phyloP scores from a whole-genome alignment of 2,329 filamentous ascomycete species.

The Cladophialophora psammophila region DNA sequence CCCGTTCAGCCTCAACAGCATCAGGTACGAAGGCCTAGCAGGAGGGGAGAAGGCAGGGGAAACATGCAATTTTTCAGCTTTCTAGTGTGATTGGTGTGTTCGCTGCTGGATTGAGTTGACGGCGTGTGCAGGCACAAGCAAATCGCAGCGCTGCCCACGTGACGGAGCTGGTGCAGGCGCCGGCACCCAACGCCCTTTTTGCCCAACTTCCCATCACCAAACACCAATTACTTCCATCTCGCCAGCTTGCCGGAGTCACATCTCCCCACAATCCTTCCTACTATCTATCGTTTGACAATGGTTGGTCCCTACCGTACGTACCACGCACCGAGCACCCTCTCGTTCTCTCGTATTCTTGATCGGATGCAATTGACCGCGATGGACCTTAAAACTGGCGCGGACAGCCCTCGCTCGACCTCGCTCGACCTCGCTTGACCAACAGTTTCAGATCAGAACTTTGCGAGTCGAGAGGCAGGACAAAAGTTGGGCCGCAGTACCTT shows the following conservation, averaged over 20 bases:
- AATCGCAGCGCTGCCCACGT: conserved; percentile 25
- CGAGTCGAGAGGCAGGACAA: not conserved
- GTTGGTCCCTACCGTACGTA: conserved; percentile 7
- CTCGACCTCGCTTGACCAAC: conserved; percentile 21
- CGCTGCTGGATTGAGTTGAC: conserved; percentile 7
- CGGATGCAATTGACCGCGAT: conserved; percentile 5
- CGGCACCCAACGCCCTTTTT: not conserved
- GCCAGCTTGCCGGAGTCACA: conserved; percentile 10
- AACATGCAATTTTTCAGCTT: conserved; percentile 7
- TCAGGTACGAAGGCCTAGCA: not conserved
- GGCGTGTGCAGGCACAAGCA: conserved; percentile 3
- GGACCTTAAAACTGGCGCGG: conserved; percentile 27
- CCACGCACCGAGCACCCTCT: not conserved
- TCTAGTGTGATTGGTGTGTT: conserved; percentile 19
- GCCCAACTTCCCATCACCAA: conserved; percentile 16
- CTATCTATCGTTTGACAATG: not conserved
- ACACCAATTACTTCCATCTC: conserved; percentile 13
- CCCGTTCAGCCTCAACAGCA: conserved; percentile 3
- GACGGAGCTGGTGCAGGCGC: conserved; percentile 9
- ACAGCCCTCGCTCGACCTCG: not conserved
- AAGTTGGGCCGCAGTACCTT: conserved; percentile 1
- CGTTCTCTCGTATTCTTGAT: not conserved
- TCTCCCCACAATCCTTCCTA: conserved; percentile 18
- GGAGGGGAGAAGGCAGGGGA: conserved; percentile 5
- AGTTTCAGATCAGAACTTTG: conserved; percentile 24